Conservation (phyloP, 2,329 filamentous ascomycete genomes). For the Hansfordia pulvinata region DNA sequence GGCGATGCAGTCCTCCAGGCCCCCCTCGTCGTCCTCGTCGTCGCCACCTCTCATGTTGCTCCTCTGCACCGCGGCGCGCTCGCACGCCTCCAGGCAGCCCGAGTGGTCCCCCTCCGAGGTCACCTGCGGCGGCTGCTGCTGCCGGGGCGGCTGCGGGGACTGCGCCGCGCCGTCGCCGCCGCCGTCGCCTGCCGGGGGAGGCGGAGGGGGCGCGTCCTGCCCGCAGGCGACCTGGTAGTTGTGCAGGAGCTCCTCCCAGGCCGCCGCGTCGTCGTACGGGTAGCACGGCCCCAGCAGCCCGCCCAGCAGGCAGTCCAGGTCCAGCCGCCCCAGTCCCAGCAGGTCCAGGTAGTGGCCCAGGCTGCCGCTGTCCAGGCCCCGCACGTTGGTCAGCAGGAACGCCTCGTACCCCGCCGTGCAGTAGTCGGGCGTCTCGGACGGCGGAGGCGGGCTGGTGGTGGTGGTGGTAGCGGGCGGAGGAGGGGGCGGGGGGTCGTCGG, state of each 20-base stretch:
- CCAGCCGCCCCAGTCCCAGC: conserved; percentile 5
- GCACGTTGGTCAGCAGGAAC: conserved; percentile 9
- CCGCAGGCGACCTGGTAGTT: conserved; percentile 11
- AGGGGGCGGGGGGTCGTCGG: no score
- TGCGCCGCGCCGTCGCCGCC: no score
- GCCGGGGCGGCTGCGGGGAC: no score
- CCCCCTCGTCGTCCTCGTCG: conserved; percentile 2
- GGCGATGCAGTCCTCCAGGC: conserved; percentile 9
- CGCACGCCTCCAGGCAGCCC: conserved; percentile 10
- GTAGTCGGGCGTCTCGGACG: conserved; percentile 5
- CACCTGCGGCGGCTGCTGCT: no score
- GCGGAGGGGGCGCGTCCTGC: conserved; percentile 3
- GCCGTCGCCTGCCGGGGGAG: conserved; percentile 2
- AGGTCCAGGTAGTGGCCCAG: conserved; percentile 9
- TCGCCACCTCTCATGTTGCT: no score
- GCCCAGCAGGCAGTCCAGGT: conserved; percentile 3
- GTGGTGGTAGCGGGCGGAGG: no score
- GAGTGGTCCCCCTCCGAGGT: conserved; percentile 2
- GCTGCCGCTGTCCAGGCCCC: conserved; percentile 6
- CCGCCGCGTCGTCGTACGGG: conserved; percentile 2
- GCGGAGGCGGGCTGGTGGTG: conserved; percentile 1
- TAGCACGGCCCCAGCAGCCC: conserved; percentile 1
- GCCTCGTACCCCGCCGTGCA: conserved; percentile 8
- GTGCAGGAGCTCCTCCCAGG: conserved; percentile 7
- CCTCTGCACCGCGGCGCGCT: conserved; percentile 9